Percentiles rank a stretch among this genome's conserved stretches.
phyloP scores from a whole-genome alignment of 371 early-diverging fungal species.

The Blastocladiella emersonii region DNA sequence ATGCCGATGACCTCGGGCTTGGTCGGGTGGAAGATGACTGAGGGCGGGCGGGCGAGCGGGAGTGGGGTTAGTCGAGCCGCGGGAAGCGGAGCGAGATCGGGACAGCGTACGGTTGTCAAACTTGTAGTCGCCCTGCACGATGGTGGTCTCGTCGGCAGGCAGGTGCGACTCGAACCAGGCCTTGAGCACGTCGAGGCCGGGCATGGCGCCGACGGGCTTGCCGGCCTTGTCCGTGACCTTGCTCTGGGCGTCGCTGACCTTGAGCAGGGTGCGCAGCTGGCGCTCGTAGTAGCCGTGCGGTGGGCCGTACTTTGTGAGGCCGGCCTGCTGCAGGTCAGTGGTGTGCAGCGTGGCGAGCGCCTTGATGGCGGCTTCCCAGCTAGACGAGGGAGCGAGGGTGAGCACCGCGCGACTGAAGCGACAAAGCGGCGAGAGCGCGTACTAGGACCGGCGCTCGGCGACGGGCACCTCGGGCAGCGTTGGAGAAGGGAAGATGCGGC shows the following conservation, averaged over 20 bases:
- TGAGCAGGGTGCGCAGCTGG: conserved; percentile 56
- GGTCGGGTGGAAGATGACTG: conserved; percentile 58
- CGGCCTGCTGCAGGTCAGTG: conserved; percentile 43
- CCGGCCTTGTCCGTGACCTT: conserved; percentile 41
- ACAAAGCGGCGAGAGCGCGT: conserved; percentile 3
- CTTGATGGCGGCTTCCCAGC: conserved; percentile 56
- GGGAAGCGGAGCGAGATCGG: not conserved
- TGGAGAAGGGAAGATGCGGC: conserved; percentile 63
- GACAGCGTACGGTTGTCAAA: conserved; percentile 57
- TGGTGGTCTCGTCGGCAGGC: conserved; percentile 53
- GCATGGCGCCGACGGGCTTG: conserved; percentile 44
- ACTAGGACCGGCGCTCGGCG: conserved; percentile 43
- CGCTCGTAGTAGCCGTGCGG: conserved; percentile 60
- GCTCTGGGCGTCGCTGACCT: conserved; percentile 53
- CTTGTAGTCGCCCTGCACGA: conserved; percentile 89
- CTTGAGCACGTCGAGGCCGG: conserved; percentile 49
- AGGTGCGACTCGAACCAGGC: conserved; percentile 55
- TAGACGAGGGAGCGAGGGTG: conserved; percentile 7
- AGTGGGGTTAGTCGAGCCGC: too few relatives aligned
- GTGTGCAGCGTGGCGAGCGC: conserved; percentile 66
- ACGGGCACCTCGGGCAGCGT: conserved; percentile 35
- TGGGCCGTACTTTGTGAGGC: conserved; percentile 55
- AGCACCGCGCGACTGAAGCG: not conserved
- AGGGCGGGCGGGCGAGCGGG: not conserved
- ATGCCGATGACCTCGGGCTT: conserved; percentile 69